Evolutionary conservation across 768 basidiomycete genomes (phyloP).

Genomic region (Strobilomyces confusus): DNA sequence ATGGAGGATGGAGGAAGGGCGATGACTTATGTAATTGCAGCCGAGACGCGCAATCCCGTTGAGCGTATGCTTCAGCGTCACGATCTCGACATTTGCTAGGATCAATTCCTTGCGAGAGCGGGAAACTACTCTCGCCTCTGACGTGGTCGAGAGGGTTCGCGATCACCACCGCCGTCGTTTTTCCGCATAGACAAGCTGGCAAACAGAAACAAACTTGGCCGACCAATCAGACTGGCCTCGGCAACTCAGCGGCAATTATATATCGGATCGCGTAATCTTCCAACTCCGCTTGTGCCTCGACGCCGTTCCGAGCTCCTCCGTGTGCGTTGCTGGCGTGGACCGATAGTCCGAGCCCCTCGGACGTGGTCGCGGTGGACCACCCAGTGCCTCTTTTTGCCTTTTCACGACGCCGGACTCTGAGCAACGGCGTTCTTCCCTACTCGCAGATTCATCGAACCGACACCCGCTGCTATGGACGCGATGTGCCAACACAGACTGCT

Average conservation of each 20-base stretch:
- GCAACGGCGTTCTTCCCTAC: neutral
- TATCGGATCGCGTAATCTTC: too few relatives aligned
- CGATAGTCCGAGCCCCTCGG: neutral
- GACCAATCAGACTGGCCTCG: neutral
- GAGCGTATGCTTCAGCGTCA: slow-evolving; percentile 1
- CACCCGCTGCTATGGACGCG: too few relatives aligned
- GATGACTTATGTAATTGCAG: slow-evolving; percentile 20
- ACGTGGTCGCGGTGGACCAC: too few relatives aligned
- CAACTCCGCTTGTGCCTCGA: neutral
- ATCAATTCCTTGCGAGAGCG: too few relatives aligned
- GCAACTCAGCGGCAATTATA: neutral
- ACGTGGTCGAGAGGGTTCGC: too few relatives aligned
- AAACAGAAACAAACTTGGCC: neutral
- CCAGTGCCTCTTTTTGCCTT: neutral
- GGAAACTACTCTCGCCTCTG: neutral
- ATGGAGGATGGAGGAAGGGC: neutral
- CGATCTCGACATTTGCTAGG: too few relatives aligned
- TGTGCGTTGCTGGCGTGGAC: neutral
- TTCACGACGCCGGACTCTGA: neutral
- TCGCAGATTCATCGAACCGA: neutral
- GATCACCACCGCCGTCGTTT: too few relatives aligned
- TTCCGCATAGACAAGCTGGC: neutral
- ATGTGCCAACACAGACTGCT: too few relatives aligned
- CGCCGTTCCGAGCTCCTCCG: neutral
- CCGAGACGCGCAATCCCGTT: neutral